A percentile compares a stretch with the other conserved stretches of the same genome.
These are phyloP conservation scores for Acacia confusa DNA, from an alignment of 306 rosid species.

Conservation along the genomic window DNA sequence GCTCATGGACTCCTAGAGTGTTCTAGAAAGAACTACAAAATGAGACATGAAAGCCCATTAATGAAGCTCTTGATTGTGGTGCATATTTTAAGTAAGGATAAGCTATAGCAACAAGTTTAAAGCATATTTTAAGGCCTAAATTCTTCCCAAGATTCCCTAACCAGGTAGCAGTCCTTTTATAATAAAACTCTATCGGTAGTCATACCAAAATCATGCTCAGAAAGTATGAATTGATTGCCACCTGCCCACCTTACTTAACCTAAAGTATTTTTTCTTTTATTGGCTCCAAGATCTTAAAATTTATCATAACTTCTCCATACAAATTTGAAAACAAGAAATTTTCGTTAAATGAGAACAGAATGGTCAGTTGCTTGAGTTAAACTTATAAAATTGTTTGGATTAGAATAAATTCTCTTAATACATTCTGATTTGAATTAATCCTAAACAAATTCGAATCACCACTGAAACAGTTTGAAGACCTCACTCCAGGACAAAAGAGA, in stretches of 20 bases:
- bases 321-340: not conserved
- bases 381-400: not conserved
- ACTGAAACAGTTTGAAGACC: not conserved
- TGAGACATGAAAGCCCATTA: not conserved
- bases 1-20: not conserved
- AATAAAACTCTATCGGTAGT: not conserved
- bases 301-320: not conserved
- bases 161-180: not conserved
- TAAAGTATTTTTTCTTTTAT: not conserved
- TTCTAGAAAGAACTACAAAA: not conserved
- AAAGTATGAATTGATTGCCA: not conserved
- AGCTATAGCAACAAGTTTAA: not conserved
- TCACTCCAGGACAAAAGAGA: not conserved
- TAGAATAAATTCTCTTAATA: not conserved
- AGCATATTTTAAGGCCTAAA: not conserved
- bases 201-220: not conserved
- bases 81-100: not conserved
- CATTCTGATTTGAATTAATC: not conserved
- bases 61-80: not conserved
- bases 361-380: not conserved
- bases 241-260: not conserved
- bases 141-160: not conserved
- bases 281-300: not conserved
- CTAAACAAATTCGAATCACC: not conserved
- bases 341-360: not conserved